These are phyloP conservation scores for Colletotrichum phormii DNA, from an alignment of 2,329 filamentous ascomycete species.

Conservation along the genomic window DNA sequence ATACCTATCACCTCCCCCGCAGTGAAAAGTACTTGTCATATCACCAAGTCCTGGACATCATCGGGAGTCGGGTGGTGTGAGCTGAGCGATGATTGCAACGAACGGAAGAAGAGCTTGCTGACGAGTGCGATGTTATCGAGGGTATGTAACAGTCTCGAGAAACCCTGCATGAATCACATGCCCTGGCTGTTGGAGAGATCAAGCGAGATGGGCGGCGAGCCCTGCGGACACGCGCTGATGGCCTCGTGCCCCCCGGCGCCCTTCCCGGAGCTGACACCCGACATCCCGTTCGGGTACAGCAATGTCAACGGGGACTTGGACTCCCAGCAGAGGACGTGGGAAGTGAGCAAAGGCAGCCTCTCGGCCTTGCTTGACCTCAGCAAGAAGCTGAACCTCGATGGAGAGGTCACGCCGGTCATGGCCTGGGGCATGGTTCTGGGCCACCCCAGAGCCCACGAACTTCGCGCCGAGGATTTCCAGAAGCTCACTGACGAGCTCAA, in stretches of 20 bases:
- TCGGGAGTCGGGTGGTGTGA: conserved; percentile 30
- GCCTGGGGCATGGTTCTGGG: conserved; percentile 86
- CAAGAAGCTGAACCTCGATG: conserved; percentile 83
- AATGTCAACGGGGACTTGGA: conserved; percentile 49
- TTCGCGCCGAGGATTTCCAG: conserved; percentile 77
- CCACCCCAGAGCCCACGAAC: conserved; percentile 75
- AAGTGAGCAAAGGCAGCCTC: conserved; percentile 81
- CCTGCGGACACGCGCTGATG: conserved; percentile 94
- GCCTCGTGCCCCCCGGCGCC: conserved; percentile 84
- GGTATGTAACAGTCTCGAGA: conserved; percentile 78
- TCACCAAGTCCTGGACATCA: conserved; percentile 29
- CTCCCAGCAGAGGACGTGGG: conserved; percentile 80
- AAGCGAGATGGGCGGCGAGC: conserved; percentile 70
- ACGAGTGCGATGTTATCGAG: conserved; percentile 54
- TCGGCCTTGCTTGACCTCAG: conserved; percentile 87
- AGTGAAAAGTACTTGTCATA: conserved; percentile 49
- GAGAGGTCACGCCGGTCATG: conserved; percentile 95
- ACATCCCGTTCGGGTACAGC: conserved; percentile 64
- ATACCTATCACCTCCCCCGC: conserved; percentile 74
- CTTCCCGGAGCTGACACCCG: conserved; percentile 59
- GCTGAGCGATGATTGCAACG: conserved; percentile 33
- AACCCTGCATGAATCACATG: conserved; percentile 92
- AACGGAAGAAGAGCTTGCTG: conserved; percentile 51
- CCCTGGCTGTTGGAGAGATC: conserved; percentile 78
- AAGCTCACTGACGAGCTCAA: conserved; percentile 79